Evolutionary conservation across 139 green algal genomes (phyloP).

Genomic region (Tetraselmis striata): DNA sequence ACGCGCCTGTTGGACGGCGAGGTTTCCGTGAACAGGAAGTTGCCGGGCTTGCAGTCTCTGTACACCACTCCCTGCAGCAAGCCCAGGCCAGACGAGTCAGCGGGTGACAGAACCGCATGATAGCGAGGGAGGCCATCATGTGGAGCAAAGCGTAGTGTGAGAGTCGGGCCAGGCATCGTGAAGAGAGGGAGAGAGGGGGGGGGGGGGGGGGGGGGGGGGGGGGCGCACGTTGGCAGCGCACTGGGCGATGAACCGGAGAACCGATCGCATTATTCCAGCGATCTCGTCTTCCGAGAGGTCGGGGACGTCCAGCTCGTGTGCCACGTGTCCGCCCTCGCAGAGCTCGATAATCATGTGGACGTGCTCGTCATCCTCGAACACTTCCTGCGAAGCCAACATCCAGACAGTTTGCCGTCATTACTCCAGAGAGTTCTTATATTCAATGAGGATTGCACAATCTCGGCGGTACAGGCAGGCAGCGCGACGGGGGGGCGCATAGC

Average conservation of each 20-base stretch:
- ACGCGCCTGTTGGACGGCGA: constrained; percentile 46
- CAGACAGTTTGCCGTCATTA: constrained; percentile 20
- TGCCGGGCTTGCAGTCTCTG: constrained; percentile 43
- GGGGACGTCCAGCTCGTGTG: neutral
- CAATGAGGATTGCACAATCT: no score
- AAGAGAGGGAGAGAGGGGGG: no score
- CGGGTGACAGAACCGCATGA: no score
- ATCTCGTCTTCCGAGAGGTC: constrained; percentile 20
- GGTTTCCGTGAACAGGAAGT: constrained; percentile 74
- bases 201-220: no score
- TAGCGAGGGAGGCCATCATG: no score
- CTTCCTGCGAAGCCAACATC: constrained; percentile 51
- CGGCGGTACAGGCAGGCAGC: no score
- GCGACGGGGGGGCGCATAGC: no score
- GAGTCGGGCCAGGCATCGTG: no score
- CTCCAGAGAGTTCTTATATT: no score
- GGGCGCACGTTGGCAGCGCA: constrained; percentile 85
- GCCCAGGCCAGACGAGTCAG: no score
- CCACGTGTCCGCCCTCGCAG: constrained; percentile 42
- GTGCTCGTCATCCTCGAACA: constrained; percentile 67
- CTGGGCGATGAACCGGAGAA: constrained; percentile 75
- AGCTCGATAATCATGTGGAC: constrained; percentile 88
- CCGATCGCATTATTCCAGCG: constrained; percentile 38
- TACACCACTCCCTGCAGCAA: neutral
- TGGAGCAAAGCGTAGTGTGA: no score